Base-by-base conservation (phyloP, 1,284 basidiomycete genomes). In the Ustilago hordei region DNA sequence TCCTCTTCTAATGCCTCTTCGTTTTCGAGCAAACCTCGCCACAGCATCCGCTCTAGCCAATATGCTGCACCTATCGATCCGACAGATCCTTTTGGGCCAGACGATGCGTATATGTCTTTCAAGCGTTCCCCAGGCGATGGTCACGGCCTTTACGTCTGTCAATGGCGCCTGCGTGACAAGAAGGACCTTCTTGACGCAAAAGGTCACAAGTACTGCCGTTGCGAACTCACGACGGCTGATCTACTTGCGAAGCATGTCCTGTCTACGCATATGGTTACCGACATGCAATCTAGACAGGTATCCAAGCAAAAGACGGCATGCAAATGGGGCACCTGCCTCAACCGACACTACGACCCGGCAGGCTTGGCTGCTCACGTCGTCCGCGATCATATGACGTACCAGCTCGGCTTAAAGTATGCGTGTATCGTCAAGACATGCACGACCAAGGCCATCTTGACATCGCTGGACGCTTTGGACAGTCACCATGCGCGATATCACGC, bases 311-410 rank as follows among this genome's bases (percentile, higher is more conserved):
- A 65, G 45, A 48, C 57, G 11, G 65, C 66, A 12, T 75, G 72
- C 54, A 65, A 63, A 15, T 75, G 73, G 73, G 61, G 52, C 48
- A 47, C 13, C 8, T 75, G 73, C 54, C 55, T 61, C 52, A 75
- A 71, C 19, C 73, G 73, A 0, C 68, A 64, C 32, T 75, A 68
- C 19, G 53, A 64, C 11, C 28, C 66, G 11, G 19, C 53, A 1
- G 69, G 54, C 8, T 64, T 75, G 32, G 73, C 67, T 2, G 28
- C 52, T 23, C 73, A 71, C 36, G 8, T 75, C 13, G 64, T 75
- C 4, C 59, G 71, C 39, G 64, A 75, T 23, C 73, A 75, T n/a
- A 45, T 75, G 13, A 61, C 57, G 1, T 19, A 54, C 5, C 73
- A 70, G 35, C 38, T 62, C 43, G 73, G 73, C 9, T 52, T 68